A percentile compares a stretch with the other conserved stretches of the same genome.
Evolutionary conservation across 768 basidiomycete species (phyloP).

Genomic region (Mycena filopes): DNA sequence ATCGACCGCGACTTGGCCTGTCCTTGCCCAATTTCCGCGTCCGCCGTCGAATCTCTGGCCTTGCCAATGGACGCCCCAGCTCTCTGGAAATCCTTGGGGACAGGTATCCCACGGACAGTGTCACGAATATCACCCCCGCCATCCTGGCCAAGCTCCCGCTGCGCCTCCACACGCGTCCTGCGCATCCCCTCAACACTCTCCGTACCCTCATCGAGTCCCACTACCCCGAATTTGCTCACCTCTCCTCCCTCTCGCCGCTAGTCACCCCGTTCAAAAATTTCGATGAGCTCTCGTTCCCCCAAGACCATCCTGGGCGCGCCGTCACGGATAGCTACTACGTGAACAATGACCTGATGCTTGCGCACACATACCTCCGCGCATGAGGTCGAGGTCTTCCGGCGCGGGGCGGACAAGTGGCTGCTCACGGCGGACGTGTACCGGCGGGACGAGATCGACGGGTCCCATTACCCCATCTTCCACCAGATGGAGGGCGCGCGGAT

Average conservation of each 20-base stretch:
- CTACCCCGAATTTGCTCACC: constrained; percentile 77
- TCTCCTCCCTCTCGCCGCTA: constrained; percentile 85
- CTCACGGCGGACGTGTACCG: constrained; percentile 97
- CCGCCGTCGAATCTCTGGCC: constrained; percentile 22
- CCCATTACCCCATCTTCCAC: constrained; percentile 98
- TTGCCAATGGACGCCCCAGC: constrained; percentile 32
- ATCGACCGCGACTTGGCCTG: constrained; percentile 17
- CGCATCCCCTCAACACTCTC: constrained; percentile 90
- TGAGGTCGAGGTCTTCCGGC: constrained; percentile 90
- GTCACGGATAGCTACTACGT: constrained; percentile 96
- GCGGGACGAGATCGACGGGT: constrained; percentile 96
- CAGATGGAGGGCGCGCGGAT: constrained; percentile 96
- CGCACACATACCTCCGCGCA: constrained; percentile 99
- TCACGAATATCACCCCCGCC: constrained; percentile 87
- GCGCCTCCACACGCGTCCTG: constrained; percentile 77
- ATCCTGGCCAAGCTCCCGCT: constrained; percentile 85
- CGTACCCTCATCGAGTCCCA: constrained; percentile 86
- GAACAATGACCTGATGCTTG: constrained; percentile 89
- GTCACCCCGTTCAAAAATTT: constrained; percentile 95
- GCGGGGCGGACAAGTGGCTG: constrained; percentile 85
- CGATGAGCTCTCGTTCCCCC: constrained; percentile 94
- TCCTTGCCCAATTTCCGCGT: constrained; percentile 8
- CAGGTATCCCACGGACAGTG: constrained; percentile 78
- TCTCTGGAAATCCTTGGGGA: constrained; percentile 67
- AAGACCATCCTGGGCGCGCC: constrained; percentile 92